Conservation (phyloP, 176 grass and related monocot genomes). For the Olyra latifolia region DNA sequence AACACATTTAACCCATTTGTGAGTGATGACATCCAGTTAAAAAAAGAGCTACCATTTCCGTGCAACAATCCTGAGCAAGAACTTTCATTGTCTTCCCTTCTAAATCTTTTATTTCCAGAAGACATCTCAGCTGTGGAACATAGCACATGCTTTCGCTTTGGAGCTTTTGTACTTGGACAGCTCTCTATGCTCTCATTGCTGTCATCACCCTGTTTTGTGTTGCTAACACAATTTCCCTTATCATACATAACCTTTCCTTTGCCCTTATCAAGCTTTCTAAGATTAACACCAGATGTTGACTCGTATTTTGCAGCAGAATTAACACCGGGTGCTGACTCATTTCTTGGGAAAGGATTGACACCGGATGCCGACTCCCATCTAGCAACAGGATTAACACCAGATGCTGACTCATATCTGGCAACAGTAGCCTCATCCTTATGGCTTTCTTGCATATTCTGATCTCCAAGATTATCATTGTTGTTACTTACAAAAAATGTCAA, state of each 20-base stretch:
- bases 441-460: conserved; percentile 27
- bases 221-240: conserved; percentile 40
- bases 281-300: conserved; percentile 12
- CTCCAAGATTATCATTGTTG: conserved; percentile 26
- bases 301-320: conserved; percentile 12
- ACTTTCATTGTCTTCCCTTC: conserved; percentile 53
- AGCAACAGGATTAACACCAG: conserved; percentile 16
- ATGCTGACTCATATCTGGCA: conserved; percentile 24
- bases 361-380: conserved; percentile 23
- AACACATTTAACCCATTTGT: conserved; percentile 47
- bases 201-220: conserved; percentile 51
- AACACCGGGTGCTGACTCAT: conserved; percentile 14
- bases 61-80: conserved; percentile 46
- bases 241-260: conserved; percentile 73
- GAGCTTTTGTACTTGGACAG: conserved; percentile 45
- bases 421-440: conserved; percentile 28
- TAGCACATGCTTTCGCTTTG: conserved; percentile 52
- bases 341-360: conserved; percentile 19
- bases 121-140: conserved; percentile 30
- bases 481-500: conserved; percentile 20
- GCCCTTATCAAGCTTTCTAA: conserved; percentile 52
- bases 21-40: conserved; percentile 92
- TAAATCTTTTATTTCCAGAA: conserved; percentile 56
- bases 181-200: conserved; percentile 92
- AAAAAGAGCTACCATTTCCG: conserved; percentile 66